Evolutionary conservation across 768 basidiomycete genomes (phyloP), one percentile per base, ranked within the genome.

Genomic region (Hericium rajendrae): DNA sequence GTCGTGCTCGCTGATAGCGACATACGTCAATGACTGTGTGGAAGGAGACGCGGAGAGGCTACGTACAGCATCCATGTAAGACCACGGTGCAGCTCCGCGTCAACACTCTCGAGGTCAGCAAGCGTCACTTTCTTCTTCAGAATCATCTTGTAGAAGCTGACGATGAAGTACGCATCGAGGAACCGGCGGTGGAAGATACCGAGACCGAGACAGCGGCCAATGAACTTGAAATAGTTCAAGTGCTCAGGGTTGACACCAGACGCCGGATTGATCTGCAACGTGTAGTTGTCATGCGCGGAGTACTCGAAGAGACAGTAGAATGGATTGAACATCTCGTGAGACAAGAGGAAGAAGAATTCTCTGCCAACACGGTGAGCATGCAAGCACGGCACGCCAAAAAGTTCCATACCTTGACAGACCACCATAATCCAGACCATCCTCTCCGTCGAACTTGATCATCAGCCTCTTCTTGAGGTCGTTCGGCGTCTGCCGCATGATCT

Each of bases 271-370:
- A 99, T 98, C 73, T 99, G 97, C 28, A 99, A 86, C 10, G 97
- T 98, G 70, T 99, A 99, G 73, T 99, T 98, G 78, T 98, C 97
- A 75, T 97, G 95, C 18, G 97, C 97, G 1, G 97, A 98, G 73
- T 99, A 99, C 74, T 99, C 97, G 74, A 99, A 99, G 11, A 99
- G 78, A 71, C 97, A 98, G 74, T 99, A 98, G 81, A 99, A 98
- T 22, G 97, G 97, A 72, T 98, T 97, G 79, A 99, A 98, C 97
- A 99, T 98, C 73, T 98, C 97, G 71, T 99, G 97, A 38, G 95
- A 98, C 51, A 99, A 81, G 57, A 99, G 76, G 88, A 98, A 99
- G 81, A 99, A 99, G 79, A 98, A 99, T 74, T 99, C 97, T 77
- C 94, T 95, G 72, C 48, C 58, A 22, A 18, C 59, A 46, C 37